Conservation (phyloP, 768 basidiomycete genomes). For the Lentinula edodes region DNA sequence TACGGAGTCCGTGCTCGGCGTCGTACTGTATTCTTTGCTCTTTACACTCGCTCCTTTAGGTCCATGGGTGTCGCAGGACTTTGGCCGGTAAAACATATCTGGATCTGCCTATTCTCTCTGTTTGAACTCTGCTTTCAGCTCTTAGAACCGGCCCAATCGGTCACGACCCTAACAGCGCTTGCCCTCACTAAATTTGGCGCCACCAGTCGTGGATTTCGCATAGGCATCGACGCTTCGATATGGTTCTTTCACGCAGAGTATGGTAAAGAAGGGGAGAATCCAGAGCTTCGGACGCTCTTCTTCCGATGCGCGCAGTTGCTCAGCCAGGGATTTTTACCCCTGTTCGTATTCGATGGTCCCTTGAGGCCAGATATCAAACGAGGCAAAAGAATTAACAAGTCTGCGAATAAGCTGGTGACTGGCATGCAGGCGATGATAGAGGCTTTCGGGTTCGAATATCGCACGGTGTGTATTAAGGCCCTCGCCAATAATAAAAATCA, state of each 20-base stretch:
- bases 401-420: conserved; percentile 58
- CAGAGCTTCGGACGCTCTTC: conserved; percentile 63
- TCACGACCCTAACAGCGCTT: conserved; percentile 27
- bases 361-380: conserved; percentile 78
- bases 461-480: conserved; percentile 37
- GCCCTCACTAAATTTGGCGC: conserved; percentile 77
- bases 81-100: conserved; percentile 37
- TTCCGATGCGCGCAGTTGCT: conserved; percentile 81
- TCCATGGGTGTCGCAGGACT: conserved; percentile 44
- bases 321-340: conserved; percentile 72
- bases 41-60: neutral
- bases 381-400: conserved; percentile 62
- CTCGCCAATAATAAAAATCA: conserved; percentile 16
- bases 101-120: neutral
- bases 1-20: too few species aligned
- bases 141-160: conserved; percentile 15
- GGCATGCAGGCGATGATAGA: conserved; percentile 78
- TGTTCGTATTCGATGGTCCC: conserved; percentile 92
- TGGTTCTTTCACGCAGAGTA: conserved; percentile 54
- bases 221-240: conserved; percentile 78
- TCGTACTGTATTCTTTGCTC: neutral
- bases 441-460: conserved; percentile 78
- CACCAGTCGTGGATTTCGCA: conserved; percentile 69
- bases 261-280: conserved; percentile 56
- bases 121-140: conserved; percentile 5